These are phyloP conservation scores for Asterochloris erici DNA, from an alignment of 139 green algal genomes.

Conservation along the genomic window DNA sequence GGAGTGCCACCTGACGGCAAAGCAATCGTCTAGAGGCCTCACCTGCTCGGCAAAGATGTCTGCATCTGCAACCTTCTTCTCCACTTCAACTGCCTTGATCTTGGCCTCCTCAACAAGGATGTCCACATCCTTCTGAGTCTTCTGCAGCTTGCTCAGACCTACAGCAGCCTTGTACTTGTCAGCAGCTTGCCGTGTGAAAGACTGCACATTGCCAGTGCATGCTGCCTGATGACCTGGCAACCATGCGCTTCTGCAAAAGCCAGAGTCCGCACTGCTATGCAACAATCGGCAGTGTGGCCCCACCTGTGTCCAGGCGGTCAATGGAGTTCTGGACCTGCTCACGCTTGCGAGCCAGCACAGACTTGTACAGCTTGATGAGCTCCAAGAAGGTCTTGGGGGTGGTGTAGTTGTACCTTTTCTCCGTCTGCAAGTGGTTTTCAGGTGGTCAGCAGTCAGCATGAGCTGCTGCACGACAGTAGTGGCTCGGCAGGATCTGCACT, in stretches of 20 bases:
- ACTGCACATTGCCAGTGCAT: no score
- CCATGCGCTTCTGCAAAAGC: no score
- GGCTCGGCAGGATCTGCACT: neutral
- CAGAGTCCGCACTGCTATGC: no score
- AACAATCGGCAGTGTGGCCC: no score
- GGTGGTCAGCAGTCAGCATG: neutral
- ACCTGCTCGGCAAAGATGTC: slow-evolving; percentile 83
- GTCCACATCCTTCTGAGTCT: slow-evolving; percentile 80
- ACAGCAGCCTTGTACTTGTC: no score
- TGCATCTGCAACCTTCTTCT: slow-evolving; percentile 79
- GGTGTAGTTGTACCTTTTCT: slow-evolving; percentile 83
- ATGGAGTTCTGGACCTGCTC: slow-evolving; percentile 39
- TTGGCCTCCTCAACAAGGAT: slow-evolving; percentile 83
- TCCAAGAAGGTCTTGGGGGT: slow-evolving; percentile 91
- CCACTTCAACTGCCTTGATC: slow-evolving; percentile 80
- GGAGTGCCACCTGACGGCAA: no score
- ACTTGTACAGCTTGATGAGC: slow-evolving; percentile 91
- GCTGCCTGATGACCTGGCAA: no score
- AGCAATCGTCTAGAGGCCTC: neutral
- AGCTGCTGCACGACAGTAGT: neutral
- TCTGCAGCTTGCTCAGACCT: slow-evolving; percentile 80
- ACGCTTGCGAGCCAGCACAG: slow-evolving; percentile 61
- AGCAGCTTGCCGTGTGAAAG: neutral
- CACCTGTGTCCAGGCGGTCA: slow-evolving; percentile 65
- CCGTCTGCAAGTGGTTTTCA: slow-evolving; percentile 34